Conservation (phyloP, 2,329 filamentous ascomycete species). For the Stemphylium vesicarium region DNA sequence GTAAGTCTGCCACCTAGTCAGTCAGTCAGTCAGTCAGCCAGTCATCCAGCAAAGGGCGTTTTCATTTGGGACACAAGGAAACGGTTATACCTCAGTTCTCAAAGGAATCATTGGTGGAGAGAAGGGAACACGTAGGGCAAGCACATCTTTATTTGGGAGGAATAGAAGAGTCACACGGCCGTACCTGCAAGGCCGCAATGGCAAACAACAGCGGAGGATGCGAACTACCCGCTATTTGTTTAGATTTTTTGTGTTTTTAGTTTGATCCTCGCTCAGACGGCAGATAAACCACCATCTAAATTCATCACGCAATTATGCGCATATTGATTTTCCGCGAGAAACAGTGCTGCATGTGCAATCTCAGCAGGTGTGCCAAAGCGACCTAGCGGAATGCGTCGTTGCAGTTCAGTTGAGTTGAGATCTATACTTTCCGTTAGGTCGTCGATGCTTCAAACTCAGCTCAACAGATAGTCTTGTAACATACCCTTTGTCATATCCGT, state of each 20-base stretch:
- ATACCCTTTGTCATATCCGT: slow-evolving; percentile 79
- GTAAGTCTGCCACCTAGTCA: slow-evolving; percentile 10
- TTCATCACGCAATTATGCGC: slow-evolving; percentile 88
- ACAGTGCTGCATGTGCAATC: slow-evolving; percentile 81
- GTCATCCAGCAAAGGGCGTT: slow-evolving; percentile 17
- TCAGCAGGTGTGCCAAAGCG: slow-evolving; percentile 74
- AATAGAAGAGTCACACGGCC: not conserved
- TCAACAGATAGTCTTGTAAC: not conserved
- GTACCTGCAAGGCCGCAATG: slow-evolving; percentile 4
- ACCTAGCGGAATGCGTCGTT: slow-evolving; percentile 64
- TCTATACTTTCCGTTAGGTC: slow-evolving; percentile 35
- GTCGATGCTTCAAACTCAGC: too few species aligned
- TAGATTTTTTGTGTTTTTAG: not conserved
- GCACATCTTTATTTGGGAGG: not conserved
- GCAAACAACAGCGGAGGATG: not conserved
- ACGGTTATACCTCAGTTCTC: slow-evolving; percentile 20
- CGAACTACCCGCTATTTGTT: not conserved
- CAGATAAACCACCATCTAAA: slow-evolving; percentile 83
- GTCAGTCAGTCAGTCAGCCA: slow-evolving; percentile 8
- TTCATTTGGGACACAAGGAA: slow-evolving; percentile 3
- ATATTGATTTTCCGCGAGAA: slow-evolving; percentile 78
- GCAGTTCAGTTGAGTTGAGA: slow-evolving; percentile 40
- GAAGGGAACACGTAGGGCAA: not conserved
- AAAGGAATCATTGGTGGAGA: slow-evolving; percentile 8
- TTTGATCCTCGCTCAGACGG: slow-evolving; percentile 44